A percentile compares a stretch with the other conserved stretches of the same genome.
phyloP scores from a whole-genome alignment of 768 basidiomycete genomes.

The Hortiboletus flavorubellus region DNA sequence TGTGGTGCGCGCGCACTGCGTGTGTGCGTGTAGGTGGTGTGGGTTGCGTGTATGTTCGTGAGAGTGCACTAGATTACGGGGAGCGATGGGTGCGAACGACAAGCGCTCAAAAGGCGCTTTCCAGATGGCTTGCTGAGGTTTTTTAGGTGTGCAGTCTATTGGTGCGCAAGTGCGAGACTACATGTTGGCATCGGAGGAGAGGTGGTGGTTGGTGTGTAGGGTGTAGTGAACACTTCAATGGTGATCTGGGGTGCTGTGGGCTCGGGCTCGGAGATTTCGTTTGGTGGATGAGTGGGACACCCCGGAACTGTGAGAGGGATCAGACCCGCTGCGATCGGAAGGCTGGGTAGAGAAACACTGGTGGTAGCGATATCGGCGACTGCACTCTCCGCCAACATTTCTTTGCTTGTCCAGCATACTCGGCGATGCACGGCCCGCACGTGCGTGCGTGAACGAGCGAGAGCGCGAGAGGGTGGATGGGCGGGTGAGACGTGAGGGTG shows the following conservation, averaged over 20 bases:
- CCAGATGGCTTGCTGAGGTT: no score
- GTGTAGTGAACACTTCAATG: neutral
- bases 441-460: no score
- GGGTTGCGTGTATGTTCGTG: no score
- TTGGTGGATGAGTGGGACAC: neutral
- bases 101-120: no score
- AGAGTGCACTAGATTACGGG: no score
- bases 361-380: no score
- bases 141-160: neutral
- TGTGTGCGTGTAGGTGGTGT: no score
- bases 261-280: neutral
- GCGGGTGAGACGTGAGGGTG: no score
- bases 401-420: conserved; percentile 4
- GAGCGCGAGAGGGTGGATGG: no score
- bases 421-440: conserved; percentile 1
- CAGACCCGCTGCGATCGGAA: neutral
- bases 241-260: neutral
- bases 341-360: neutral
- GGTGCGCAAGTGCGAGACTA: conserved; percentile 10
- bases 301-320: neutral
- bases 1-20: no score
- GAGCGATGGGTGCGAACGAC: no score
- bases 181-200: conserved; percentile 1
- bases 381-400: neutral
- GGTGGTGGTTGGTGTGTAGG: neutral